Conservation (phyloP, 768 basidiomycete genomes). For the Macrocybe gigantea region DNA sequence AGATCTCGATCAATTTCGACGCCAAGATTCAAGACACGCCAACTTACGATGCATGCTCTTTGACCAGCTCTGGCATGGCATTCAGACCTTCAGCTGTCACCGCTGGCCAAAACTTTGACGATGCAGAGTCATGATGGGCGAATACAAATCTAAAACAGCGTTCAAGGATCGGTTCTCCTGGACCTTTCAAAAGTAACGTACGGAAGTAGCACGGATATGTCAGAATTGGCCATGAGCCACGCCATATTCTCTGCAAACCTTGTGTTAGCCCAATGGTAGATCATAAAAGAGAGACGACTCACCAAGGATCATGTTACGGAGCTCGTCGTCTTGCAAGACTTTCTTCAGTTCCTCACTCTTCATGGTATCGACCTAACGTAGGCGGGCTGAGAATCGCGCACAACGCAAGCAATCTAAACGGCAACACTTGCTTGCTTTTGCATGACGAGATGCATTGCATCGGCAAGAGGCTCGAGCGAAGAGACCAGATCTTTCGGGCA, state of each 20-base stretch:
- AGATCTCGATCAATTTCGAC: not conserved
- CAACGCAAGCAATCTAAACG: not conserved
- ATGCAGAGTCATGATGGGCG: slow-evolving; percentile 19
- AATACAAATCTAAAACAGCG: slow-evolving; percentile 15
- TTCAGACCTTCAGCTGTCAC: slow-evolving; percentile 16
- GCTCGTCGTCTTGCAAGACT: slow-evolving; percentile 10
- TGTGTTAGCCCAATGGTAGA: not conserved
- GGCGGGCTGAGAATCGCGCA: not conserved
- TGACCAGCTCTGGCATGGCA: slow-evolving; percentile 16
- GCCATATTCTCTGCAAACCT: slow-evolving; percentile 14
- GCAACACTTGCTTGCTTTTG: slow-evolving; percentile 10
- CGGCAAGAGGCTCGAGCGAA: slow-evolving; percentile 1
- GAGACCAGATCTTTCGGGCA: not conserved
- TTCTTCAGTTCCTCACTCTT: slow-evolving; percentile 9
- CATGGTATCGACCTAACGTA: slow-evolving; percentile 11
- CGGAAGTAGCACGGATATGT: slow-evolving; percentile 20
- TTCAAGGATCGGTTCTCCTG: not conserved
- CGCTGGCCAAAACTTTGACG: slow-evolving; percentile 17
- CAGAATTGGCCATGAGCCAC: slow-evolving; percentile 20
- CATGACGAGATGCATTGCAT: slow-evolving; percentile 4
- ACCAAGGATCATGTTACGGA: slow-evolving; percentile 18
- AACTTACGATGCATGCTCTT: slow-evolving; percentile 13
- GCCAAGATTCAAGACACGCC: not conserved
- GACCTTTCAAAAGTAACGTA: slow-evolving; percentile 6
- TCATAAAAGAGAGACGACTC: not conserved